A percentile compares a stretch with the other conserved stretches of the same genome.
These are phyloP conservation scores for Medicago ruthenica DNA, from an alignment of 306 rosid genomes.

Conservation along the genomic window DNA sequence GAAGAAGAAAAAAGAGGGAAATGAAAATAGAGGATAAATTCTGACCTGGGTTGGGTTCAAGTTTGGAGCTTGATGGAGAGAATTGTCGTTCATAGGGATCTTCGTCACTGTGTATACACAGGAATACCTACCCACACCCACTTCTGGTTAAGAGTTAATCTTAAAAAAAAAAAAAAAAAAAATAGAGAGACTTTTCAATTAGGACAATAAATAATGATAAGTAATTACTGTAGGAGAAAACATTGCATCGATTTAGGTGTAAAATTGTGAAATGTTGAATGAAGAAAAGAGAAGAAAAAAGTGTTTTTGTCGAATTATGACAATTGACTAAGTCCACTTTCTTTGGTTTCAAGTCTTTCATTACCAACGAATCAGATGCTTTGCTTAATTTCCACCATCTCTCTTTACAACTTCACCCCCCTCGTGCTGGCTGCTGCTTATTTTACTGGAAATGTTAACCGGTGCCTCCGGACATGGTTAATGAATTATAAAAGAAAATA, in stretches of 20 bases:
- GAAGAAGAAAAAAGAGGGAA: background rate
- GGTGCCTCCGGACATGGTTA: too few relatives aligned
- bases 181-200: background rate
- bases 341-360: background rate
- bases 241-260: constrained; percentile 25
- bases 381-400: background rate
- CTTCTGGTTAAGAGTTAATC: constrained; percentile 25
- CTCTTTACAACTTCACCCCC: too few relatives aligned
- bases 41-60: constrained; percentile 39
- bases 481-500: too few relatives aligned
- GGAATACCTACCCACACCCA: constrained; percentile 50
- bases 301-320: constrained; percentile 16
- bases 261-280: constrained; percentile 7
- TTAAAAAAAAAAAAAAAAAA: background rate
- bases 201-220: background rate
- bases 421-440: too few relatives aligned
- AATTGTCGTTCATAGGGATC: constrained; percentile 46
- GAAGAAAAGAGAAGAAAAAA: background rate
- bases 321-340: constrained; percentile 3
- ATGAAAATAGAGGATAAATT: background rate
- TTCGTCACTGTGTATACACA: constrained; percentile 51
- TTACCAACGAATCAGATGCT: background rate
- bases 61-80: constrained; percentile 18
- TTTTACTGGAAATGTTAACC: too few relatives aligned
- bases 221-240: background rate